Conservation (phyloP, 2,329 filamentous ascomycete species). For the Verticillium zaregamsianum region DNA sequence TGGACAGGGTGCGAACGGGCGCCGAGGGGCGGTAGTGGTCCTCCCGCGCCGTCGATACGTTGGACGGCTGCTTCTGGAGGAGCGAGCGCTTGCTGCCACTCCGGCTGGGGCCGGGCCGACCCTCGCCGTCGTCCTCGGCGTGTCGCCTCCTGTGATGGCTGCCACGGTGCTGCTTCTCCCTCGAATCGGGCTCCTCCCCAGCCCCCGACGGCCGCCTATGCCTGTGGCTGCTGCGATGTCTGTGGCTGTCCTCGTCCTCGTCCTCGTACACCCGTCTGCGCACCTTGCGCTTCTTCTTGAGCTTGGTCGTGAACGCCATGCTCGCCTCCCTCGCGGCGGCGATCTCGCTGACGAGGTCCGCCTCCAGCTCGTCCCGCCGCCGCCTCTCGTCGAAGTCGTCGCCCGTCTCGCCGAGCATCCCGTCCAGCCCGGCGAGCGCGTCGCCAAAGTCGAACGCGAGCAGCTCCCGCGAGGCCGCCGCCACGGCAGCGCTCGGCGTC, state of each 20-base stretch:
- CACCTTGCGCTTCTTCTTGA: conserved; percentile 39
- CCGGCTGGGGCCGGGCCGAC: conserved; percentile 19
- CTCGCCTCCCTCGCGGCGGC: conserved; percentile 28
- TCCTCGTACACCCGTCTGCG: background rate
- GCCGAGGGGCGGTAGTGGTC: background rate
- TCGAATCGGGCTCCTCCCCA: conserved; percentile 18
- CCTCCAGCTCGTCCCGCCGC: conserved; percentile 20
- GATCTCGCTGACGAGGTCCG: conserved; percentile 28
- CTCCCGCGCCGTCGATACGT: background rate
- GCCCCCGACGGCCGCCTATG: conserved; percentile 19
- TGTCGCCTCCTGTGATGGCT: background rate
- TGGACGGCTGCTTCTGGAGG: conserved; percentile 9
- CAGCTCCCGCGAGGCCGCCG: conserved; percentile 48
- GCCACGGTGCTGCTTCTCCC: conserved; percentile 25
- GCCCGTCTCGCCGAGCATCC: background rate
- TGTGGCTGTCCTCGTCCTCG: background rate
- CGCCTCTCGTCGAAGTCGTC: background rate
- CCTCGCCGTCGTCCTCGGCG: background rate
- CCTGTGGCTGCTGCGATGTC: conserved; percentile 25
- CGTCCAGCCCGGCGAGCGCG: background rate
- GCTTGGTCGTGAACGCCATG: conserved; percentile 39
- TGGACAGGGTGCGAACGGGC: conserved; percentile 19
- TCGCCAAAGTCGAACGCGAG: conserved; percentile 30
- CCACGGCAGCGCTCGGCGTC: conserved; percentile 47
- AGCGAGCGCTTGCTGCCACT: conserved; percentile 12